Conservation (phyloP, 192 early-diverging fungal species). For the Entomortierella lignicola region DNA sequence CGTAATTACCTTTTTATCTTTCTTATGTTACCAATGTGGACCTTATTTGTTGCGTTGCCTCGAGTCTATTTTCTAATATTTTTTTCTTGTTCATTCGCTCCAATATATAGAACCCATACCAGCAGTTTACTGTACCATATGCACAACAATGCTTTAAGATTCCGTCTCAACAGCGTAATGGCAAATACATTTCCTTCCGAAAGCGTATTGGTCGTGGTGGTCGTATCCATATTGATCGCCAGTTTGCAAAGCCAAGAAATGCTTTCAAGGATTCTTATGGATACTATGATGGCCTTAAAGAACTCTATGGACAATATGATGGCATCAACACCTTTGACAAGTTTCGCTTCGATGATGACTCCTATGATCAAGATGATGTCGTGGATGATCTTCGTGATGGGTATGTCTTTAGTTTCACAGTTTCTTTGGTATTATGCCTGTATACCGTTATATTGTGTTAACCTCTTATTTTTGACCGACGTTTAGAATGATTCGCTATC, state of each 20-base stretch:
- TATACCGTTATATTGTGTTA: background rate
- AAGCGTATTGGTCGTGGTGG: slow-evolving; percentile 82
- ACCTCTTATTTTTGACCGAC: background rate
- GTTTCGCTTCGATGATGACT: slow-evolving; percentile 57
- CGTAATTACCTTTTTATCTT: slow-evolving; percentile 55
- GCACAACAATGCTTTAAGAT: slow-evolving; percentile 52
- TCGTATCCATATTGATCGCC: slow-evolving; percentile 80
- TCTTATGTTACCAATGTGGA: background rate
- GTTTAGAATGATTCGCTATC: slow-evolving; percentile 53
- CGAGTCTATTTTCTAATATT: background rate
- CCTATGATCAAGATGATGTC: slow-evolving; percentile 52
- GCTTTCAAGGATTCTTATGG: slow-evolving; percentile 18
- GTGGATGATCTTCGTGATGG: slow-evolving; percentile 56
- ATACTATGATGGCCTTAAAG: slow-evolving; percentile 14
- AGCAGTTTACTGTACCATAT: slow-evolving; percentile 56
- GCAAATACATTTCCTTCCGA: slow-evolving; percentile 57
- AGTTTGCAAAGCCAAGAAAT: slow-evolving; percentile 32
- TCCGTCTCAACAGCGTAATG: slow-evolving; percentile 24
- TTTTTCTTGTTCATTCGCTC: background rate
- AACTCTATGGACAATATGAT: slow-evolving; percentile 32
- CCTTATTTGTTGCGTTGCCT: background rate
- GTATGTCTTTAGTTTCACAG: slow-evolving; percentile 25
- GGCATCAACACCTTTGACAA: slow-evolving; percentile 57
- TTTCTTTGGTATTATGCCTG: no score
- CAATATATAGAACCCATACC: slow-evolving; percentile 57